Percentiles rank a stretch among this genome's conserved stretches.
Conservation (phyloP, 345 rosid genomes). For the Gossypium bickii region DNA sequence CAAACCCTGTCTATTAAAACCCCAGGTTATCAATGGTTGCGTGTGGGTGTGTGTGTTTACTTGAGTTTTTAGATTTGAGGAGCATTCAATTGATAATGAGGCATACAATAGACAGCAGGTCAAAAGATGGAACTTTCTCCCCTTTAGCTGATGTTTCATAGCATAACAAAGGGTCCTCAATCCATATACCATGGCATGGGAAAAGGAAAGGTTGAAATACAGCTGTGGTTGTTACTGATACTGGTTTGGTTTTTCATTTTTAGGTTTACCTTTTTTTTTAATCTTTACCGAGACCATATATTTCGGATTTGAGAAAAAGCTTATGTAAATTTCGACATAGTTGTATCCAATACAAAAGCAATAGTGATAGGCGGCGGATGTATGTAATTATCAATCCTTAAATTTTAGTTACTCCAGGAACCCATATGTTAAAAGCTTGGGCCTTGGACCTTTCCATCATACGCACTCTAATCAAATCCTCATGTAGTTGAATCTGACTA, state of each 20-base stretch:
- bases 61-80: constrained; percentile 1
- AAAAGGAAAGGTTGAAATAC: not conserved
- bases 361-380: not conserved
- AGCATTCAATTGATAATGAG: not conserved
- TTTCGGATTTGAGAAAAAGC: not conserved
- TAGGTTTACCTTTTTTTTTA: not conserved
- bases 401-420: too few species aligned
- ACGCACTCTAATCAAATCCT: too few species aligned
- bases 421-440: too few species aligned
- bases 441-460: too few species aligned
- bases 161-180: not conserved
- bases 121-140: not conserved
- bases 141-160: not conserved
- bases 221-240: not conserved
- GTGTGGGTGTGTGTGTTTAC: not conserved
- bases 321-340: not conserved
- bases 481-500: too few species aligned
- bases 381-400: too few species aligned
- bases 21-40: not conserved
- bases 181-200: not conserved
- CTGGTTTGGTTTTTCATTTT: not conserved
- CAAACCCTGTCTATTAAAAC: constrained; percentile 17
- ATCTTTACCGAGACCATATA: not conserved
- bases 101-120: not conserved
- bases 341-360: not conserved